Conservation (phyloP, 2,329 filamentous ascomycete genomes). For the Lachnellula subtilissima region DNA sequence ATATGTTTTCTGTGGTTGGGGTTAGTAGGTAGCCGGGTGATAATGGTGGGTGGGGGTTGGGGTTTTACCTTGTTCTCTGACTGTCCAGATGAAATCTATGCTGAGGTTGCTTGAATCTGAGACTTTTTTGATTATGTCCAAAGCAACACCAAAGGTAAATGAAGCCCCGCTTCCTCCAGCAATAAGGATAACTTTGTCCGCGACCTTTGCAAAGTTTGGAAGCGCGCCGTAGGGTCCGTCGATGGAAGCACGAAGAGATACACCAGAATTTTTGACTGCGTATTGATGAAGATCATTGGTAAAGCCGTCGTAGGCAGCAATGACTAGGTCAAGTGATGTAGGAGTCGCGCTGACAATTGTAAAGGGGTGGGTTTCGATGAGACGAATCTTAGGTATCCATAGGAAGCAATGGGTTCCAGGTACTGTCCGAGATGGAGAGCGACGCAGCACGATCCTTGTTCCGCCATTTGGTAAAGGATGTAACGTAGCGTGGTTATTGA, state of each 20-base stretch:
- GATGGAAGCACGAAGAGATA: conserved; percentile 45
- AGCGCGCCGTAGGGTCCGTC: conserved; percentile 57
- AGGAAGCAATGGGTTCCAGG: conserved; percentile 60
- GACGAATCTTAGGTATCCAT: conserved; percentile 55
- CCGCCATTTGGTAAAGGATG: conserved; percentile 49
- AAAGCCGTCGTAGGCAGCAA: conserved; percentile 55
- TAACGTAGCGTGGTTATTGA: conserved; percentile 49
- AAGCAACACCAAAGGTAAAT: conserved; percentile 49
- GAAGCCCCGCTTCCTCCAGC: conserved; percentile 58
- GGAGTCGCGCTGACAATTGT: conserved; percentile 45
- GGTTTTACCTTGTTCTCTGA: conserved; percentile 39
- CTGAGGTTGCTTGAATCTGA: conserved; percentile 30
- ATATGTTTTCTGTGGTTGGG: conserved; percentile 12
- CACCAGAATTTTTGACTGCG: conserved; percentile 46
- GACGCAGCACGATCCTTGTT: conserved; percentile 51
- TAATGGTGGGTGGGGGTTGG: background rate
- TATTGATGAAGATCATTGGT: conserved; percentile 50
- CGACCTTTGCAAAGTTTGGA: conserved; percentile 45
- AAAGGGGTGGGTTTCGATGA: conserved; percentile 58
- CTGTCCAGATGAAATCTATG: conserved; percentile 47
- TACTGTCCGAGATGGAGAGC: conserved; percentile 38
- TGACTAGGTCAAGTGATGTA: conserved; percentile 49
- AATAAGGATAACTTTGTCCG: conserved; percentile 52
- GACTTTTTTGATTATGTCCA: conserved; percentile 40
- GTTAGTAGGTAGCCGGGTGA: background rate